Conservation (phyloP, 495 filamentous ascomycete genomes). For the Trypethelium eluteriae region DNA sequence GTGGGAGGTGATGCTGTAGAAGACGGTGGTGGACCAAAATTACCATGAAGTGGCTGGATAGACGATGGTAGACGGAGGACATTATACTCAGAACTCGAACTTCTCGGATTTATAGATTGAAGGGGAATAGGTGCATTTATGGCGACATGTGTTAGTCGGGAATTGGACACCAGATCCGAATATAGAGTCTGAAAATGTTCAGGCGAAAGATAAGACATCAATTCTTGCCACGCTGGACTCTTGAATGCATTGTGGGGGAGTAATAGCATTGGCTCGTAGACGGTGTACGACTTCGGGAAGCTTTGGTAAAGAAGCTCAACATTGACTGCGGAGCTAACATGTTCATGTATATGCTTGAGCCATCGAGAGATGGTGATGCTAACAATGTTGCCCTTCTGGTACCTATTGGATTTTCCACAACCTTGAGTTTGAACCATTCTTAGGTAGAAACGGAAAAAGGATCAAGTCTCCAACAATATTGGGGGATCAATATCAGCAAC, state of each 20-base stretch:
- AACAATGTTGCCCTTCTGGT: background rate
- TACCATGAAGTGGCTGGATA: slow-evolving; percentile 55
- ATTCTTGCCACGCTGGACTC: slow-evolving; percentile 13
- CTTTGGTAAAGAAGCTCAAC: slow-evolving; percentile 25
- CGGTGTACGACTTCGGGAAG: slow-evolving; percentile 57
- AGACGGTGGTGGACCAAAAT: slow-evolving; percentile 50
- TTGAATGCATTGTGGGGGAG: slow-evolving; percentile 54
- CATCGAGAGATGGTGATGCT: slow-evolving; percentile 14
- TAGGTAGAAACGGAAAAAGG: background rate
- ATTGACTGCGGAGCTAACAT: slow-evolving; percentile 11
- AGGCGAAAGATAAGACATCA: slow-evolving; percentile 40
- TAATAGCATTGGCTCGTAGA: slow-evolving; percentile 63
- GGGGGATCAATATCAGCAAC: no score
- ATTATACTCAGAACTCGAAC: slow-evolving; percentile 44
- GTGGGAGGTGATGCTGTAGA: slow-evolving; percentile 30
- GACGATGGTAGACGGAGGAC: slow-evolving; percentile 57
- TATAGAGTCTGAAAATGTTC: slow-evolving; percentile 47
- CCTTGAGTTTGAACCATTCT: background rate
- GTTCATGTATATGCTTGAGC: slow-evolving; percentile 12
- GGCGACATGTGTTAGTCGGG: slow-evolving; percentile 60
- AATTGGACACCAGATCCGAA: slow-evolving; percentile 40
- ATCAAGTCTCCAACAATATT: no score
- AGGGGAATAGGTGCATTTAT: slow-evolving; percentile 64
- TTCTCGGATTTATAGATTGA: slow-evolving; percentile 11
- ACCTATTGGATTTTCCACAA: background rate